Base-by-base conservation (phyloP, 2,329 filamentous ascomycete genomes). In the Ophiostoma fasciatum region DNA sequence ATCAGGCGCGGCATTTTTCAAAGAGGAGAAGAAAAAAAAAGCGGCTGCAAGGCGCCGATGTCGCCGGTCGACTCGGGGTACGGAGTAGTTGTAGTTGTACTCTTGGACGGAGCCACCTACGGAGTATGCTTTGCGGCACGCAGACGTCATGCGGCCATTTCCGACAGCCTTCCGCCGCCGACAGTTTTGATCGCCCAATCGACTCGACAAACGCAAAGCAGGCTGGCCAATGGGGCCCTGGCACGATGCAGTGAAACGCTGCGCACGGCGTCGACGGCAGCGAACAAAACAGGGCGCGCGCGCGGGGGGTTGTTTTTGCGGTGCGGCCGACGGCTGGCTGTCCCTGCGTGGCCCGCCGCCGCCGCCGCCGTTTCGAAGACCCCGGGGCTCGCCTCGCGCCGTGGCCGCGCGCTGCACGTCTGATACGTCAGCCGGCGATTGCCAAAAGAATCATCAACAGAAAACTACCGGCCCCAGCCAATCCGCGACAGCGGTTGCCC, bases 401-500 rank as follows among this genome's bases (percentile, higher is more conserved):
- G 26, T 21, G 26, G 22, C 12, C 14, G 28, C 18, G 25, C 19
- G n/a, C n/a, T 33, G 35, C 25, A 29, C 35, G 35, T 33, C n/a
- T 37, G 34, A 40, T 40, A 40, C 33, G 38, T 37, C 38, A 33
- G 28, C 29, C 30, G 12, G 7, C 28, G 35, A 38, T 39, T 39
- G 33, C 28, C 25, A 42, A 55, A 52, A 51, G 38, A 53, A 55
- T 56, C 48, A 50, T 53, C 52, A 55, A 43, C 57, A 60, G 51
- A 51, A 64, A 63, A 60, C 48, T 50, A 44, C 34, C 32, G 29
- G 39, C 33, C 29, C 17, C 35, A 41, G 43, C 60, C 60, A 62
- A 63, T 63, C 57, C 60, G 15, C 17, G 15, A 30, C 27, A 13
- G 20, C n/a, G 39, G 35, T 37, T 36, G 35, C 37, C 39, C 39